These are phyloP conservation scores for Lentinula aciculospora DNA, from an alignment of 768 basidiomycete species.

Conservation along the genomic window DNA sequence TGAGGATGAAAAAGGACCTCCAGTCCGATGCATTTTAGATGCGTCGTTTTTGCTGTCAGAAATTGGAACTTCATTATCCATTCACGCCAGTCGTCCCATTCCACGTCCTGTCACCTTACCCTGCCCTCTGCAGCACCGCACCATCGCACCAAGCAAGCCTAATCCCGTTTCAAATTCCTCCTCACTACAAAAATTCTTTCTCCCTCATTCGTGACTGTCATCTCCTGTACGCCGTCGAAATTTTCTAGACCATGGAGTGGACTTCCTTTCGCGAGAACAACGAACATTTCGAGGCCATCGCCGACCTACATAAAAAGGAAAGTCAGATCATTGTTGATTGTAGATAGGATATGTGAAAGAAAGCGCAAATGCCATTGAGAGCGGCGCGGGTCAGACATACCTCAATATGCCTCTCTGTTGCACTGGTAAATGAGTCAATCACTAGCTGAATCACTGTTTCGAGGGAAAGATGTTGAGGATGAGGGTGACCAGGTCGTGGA, in stretches of 20 bases:
- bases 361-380: slow-evolving; percentile 9
- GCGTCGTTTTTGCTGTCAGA: too few relatives aligned
- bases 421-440: slow-evolving; percentile 94
- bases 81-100: not conserved
- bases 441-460: slow-evolving; percentile 78
- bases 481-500: slow-evolving; percentile 62
- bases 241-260: slow-evolving; percentile 52
- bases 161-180: slow-evolving; percentile 84
- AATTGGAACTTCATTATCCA: not conserved
- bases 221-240: slow-evolving; percentile 54
- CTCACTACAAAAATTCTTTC: slow-evolving; percentile 74
- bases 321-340: not conserved
- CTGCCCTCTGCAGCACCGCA: not conserved
- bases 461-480: slow-evolving; percentile 81
- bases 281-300: slow-evolving; percentile 89
- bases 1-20: too few relatives aligned
- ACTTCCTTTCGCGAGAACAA: slow-evolving; percentile 71
- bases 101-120: not conserved
- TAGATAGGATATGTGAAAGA: slow-evolving; percentile 9
- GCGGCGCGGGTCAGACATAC: slow-evolving; percentile 31
- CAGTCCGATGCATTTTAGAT: too few relatives aligned
- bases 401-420: slow-evolving; percentile 98
- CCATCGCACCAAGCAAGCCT: not conserved
- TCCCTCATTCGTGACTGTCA: slow-evolving; percentile 54
- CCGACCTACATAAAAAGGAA: slow-evolving; percentile 57